These are phyloP conservation scores for Globisporangium echinulatum DNA, from an alignment of 352 stramenopile species.

Conservation along the genomic window DNA sequence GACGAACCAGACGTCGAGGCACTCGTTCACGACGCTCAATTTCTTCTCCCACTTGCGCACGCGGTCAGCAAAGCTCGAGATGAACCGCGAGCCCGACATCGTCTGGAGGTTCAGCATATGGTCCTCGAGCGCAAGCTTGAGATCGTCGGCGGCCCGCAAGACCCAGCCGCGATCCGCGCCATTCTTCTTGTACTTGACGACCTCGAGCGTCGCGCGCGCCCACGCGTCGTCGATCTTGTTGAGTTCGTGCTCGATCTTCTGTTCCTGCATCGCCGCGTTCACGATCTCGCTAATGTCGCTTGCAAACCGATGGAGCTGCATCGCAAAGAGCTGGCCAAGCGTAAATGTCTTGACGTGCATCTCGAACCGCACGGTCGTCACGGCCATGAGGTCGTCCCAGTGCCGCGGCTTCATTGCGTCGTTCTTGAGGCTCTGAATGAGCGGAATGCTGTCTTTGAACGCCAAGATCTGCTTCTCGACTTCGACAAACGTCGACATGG, in stretches of 20 bases:
- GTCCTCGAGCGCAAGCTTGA: constrained; percentile 81
- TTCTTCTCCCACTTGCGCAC: constrained; percentile 91
- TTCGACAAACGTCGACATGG: constrained; percentile 88
- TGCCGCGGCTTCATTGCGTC: constrained; percentile 90
- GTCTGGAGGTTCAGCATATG: constrained; percentile 88
- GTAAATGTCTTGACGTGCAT: constrained; percentile 93
- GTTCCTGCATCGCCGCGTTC: constrained; percentile 90
- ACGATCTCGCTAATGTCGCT: constrained; percentile 91
- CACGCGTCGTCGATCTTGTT: constrained; percentile 90
- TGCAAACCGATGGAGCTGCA: constrained; percentile 89
- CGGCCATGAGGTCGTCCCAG: constrained; percentile 86
- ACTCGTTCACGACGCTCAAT: constrained; percentile 88
- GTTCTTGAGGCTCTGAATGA: constrained; percentile 93
- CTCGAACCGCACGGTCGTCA: constrained; percentile 90
- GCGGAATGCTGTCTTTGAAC: constrained; percentile 92
- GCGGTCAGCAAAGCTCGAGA: constrained; percentile 83
- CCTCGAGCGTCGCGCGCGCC: constrained; percentile 82
- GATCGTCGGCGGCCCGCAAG: constrained; percentile 73
- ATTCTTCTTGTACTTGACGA: constrained; percentile 93
- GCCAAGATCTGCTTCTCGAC: constrained; percentile 88
- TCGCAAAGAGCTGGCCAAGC: constrained; percentile 88
- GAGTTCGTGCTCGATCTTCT: constrained; percentile 93
- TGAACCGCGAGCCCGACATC: constrained; percentile 90
- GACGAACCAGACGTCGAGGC: constrained; percentile 90
- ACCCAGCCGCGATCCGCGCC: constrained; percentile 79